Conservation (phyloP, 306 rosid species). For the Medicago lupulina region DNA sequence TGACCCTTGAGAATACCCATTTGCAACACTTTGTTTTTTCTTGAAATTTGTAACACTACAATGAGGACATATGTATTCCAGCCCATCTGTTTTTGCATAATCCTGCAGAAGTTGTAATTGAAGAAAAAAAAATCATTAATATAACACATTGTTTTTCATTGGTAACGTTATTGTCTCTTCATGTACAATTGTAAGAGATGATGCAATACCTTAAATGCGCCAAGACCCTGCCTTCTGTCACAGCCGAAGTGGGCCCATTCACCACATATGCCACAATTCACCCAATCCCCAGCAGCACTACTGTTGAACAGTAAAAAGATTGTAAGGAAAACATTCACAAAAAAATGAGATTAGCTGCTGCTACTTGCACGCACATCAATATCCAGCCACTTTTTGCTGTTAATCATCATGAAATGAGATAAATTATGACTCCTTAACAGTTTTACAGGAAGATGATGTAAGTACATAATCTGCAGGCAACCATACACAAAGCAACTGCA, state of each 20-base stretch:
- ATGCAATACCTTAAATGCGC: conserved; percentile 89
- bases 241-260: conserved; percentile 99
- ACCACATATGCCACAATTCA: conserved; percentile 98
- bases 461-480: conserved; percentile 10
- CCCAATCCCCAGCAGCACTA: conserved; percentile 99
- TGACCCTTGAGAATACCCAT: conserved; percentile 83
- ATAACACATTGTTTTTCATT: neutral
- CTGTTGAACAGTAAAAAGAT: conserved; percentile 56
- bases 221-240: conserved; percentile 98
- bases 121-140: conserved; percentile 23
- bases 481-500: neutral
- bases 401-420: conserved; percentile 31
- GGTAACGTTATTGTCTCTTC: neutral
- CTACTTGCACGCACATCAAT: conserved; percentile 12
- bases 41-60: conserved; percentile 92
- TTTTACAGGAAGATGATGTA: neutral
- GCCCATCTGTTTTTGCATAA: conserved; percentile 99
- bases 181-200: conserved; percentile 12
- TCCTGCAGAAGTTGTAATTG: conserved; percentile 64
- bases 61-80: conserved; percentile 97
- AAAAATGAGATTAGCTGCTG: conserved; percentile 19
- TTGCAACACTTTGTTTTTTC: conserved; percentile 77
- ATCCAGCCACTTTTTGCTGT: neutral
- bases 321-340: conserved; percentile 28
- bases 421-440: neutral